Evolutionary conservation across 2,329 filamentous ascomycete genomes (phyloP).

Genomic region (Clonostachys solani): DNA sequence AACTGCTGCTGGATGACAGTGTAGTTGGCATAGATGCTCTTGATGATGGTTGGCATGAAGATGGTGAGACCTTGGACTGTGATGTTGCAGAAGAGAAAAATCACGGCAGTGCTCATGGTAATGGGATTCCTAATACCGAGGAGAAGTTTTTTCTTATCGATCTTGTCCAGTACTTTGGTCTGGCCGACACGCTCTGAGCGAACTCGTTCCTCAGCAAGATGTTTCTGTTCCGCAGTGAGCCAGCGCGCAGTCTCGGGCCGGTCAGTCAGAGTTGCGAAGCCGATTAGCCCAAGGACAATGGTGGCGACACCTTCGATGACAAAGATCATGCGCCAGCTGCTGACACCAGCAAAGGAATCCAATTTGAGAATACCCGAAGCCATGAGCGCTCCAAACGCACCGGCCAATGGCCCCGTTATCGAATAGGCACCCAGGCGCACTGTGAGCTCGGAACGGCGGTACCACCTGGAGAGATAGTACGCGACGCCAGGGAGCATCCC

Average conservation of each 20-base stretch:
- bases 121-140: constrained; percentile 61
- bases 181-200: constrained; percentile 63
- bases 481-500: constrained; percentile 67
- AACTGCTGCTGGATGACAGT: constrained; percentile 60
- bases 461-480: constrained; percentile 71
- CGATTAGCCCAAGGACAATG: constrained; percentile 24
- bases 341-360: constrained; percentile 59
- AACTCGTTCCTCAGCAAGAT: constrained; percentile 52
- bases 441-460: constrained; percentile 68
- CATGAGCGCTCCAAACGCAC: constrained; percentile 67
- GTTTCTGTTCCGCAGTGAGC: constrained; percentile 49
- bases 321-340: constrained; percentile 70
- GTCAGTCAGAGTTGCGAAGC: constrained; percentile 27
- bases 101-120: constrained; percentile 36
- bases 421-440: constrained; percentile 71
- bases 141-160: constrained; percentile 54
- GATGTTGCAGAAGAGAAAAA: constrained; percentile 62
- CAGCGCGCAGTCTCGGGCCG: constrained; percentile 52
- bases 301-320: constrained; percentile 47
- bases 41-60: constrained; percentile 66
- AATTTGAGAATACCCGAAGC: constrained; percentile 72
- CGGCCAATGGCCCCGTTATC: constrained; percentile 65
- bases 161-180: constrained; percentile 58
- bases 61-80: constrained; percentile 68
- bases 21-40: constrained; percentile 58